Evolutionary conservation across 306 rosid genomes (phyloP), one percentile per base, ranked within the genome.

Genomic region (Pterocarpus santalinus): DNA sequence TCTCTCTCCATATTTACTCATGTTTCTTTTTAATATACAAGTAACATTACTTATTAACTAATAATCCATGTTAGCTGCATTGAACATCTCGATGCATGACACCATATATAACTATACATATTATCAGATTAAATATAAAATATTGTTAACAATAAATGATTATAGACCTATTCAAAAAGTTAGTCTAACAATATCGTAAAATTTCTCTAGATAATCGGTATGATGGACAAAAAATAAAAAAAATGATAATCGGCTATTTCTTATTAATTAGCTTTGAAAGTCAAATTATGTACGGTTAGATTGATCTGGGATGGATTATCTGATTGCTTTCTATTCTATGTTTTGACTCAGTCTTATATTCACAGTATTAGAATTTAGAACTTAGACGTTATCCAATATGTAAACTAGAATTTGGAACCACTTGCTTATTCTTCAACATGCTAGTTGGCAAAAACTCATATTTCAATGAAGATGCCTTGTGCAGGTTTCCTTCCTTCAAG

Each of bases 381-480:
- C n/a, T 43, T 44, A 5, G 44, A 35, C 69, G 44, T 44, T 32
- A 8, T 32, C 4, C 4, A 10, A 44, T 43, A 11, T 33, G 33
- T 43, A 43, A 14, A 52, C 14, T 33, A 51, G 44, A 70, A 70
- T 70, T 14, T 52, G 47, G 32, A 35, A 35, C 34, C 14, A 9
- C 47, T 52, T 51, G 16, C 30, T 7, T 35, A 72, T 3, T 72
- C 4, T 28, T 12, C 61, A 47, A 30, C 44, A 32, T 32, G 60
- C 43, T 30, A 47, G 30, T 49, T 69, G 28, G 3, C 30, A 32
- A 14, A 30, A 47, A 49, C 64, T 34, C 34, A 35, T 15, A 34
- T 72, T 52, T 52, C 49, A 52, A 33, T 3, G n/a, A n/a, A 53
- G 49, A 72, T 53, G 76, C n/a, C 76, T 35, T 72, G 76, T 36